Evolutionary conservation across 768 basidiomycete genomes (phyloP), one percentile per base, ranked within the genome.

Genomic region (Brasilioporus rufonigricans): DNA sequence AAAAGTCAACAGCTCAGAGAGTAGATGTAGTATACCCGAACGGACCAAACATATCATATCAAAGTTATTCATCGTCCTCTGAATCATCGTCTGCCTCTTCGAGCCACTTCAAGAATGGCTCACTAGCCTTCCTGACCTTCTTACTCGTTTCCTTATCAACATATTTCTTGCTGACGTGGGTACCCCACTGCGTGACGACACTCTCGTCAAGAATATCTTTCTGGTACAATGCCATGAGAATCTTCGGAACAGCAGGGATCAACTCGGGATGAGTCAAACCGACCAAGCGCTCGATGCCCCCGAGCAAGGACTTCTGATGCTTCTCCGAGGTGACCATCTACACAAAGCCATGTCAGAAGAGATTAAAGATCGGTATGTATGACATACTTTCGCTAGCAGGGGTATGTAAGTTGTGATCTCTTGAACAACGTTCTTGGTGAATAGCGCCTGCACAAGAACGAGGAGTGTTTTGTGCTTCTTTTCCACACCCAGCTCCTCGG

Each of bases 71-170:
- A n/a, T 66, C 69, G 18, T 80, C 61, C 23, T 58, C 63, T 1
- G 66, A 62, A 48, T 88, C 89, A 61, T 87, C 87, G 26, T 93
- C 92, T 9, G 93, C 93, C 69, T 93, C 91, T 52, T 85, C 87
- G 19, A 96, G 82, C 93, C 93, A 96, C 84, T 94, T 93, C 67
- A 98, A 75, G 79, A 98, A 98, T 0, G 95, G 93, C 70, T 92
- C 93, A 60, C 90, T 89, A 13, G 93, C 93, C 78, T 95, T 96
- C 63, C 95, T 80, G 48, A 99, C 94, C 74, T 85, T 94, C 83
- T 98, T 98, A 72, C 89, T 91, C 44, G 83, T 88, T 26, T 98
- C 94, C 74, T 89, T 93, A 73, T 96, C 91, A 43, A 94, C 91
- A 67, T 93, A 96, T 76, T 98, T 97, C 80, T 90, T 96, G 74